Conservation (phyloP, 768 basidiomycete genomes). For the Kwoniella sp. region DNA sequence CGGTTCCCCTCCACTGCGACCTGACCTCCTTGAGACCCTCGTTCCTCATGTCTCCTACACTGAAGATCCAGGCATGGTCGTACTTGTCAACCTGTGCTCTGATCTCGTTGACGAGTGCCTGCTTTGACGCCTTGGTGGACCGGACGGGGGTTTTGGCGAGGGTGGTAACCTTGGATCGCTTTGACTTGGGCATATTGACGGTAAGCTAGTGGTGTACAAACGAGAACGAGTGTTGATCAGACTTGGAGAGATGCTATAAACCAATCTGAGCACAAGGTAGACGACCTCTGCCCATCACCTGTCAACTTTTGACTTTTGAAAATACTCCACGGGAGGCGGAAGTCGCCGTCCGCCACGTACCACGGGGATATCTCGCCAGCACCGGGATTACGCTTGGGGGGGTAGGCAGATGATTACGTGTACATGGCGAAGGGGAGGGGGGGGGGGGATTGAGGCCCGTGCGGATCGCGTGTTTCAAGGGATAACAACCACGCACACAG, state of each 20-base stretch:
- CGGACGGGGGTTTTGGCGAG: conserved; percentile 92
- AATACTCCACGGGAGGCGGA: not conserved
- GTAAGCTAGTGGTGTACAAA: not conserved
- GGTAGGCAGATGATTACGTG: too few species aligned
- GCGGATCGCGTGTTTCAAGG: too few species aligned
- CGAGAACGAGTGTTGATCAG: not conserved
- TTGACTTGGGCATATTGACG: conserved; percentile 75
- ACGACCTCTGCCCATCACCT: conserved; percentile 4
- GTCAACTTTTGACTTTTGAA: not conserved
- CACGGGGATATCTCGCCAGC: too few species aligned
- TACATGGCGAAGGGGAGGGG: too few species aligned
- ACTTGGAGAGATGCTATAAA: too few species aligned
- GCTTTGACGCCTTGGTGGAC: conserved; percentile 79
- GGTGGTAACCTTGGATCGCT: conserved; percentile 81
- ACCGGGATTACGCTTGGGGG: too few species aligned
- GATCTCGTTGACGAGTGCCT: conserved; percentile 71
- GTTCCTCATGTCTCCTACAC: conserved; percentile 93
- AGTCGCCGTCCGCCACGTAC: not conserved
- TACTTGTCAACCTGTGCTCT: conserved; percentile 81
- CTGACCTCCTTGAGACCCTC: conserved; percentile 89
- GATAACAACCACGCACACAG: too few species aligned
- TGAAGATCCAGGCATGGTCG: conserved; percentile 92
- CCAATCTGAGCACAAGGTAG: too few species aligned
- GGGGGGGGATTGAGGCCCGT: too few species aligned
- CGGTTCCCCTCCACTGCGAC: conserved; percentile 87